These are phyloP conservation scores for Curvularia verruculosa DNA, from an alignment of 2,329 filamentous ascomycete genomes.

Conservation along the genomic window DNA sequence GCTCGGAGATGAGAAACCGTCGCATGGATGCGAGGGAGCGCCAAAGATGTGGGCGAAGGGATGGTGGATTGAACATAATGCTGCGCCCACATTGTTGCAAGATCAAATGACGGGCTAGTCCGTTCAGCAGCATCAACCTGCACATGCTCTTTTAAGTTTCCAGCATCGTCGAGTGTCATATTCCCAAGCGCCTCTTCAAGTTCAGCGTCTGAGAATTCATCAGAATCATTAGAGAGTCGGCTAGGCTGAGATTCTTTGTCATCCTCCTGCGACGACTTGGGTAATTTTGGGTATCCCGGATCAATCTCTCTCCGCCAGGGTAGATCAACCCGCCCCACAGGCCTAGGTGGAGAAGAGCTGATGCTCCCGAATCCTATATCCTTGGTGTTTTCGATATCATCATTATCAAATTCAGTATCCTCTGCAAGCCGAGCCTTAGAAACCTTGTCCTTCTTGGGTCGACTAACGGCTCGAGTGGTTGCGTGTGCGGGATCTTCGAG, in stretches of 20 bases:
- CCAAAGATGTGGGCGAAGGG: conserved; percentile 25
- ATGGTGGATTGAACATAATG: conserved; percentile 38
- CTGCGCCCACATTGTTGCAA: conserved; percentile 41
- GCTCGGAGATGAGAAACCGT: conserved; percentile 41
- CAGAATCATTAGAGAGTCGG: neutral
- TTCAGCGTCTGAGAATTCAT: conserved; percentile 34
- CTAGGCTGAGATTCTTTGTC: neutral
- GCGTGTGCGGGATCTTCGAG: conserved; percentile 22
- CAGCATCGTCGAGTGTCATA: conserved; percentile 22
- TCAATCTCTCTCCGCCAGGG: conserved; percentile 21
- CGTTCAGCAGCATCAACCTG: neutral
- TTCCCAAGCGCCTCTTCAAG: conserved; percentile 31
- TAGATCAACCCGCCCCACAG: conserved; percentile 32
- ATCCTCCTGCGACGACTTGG: conserved; percentile 1
- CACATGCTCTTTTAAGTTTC: conserved; percentile 14
- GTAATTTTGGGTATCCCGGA: conserved; percentile 24
- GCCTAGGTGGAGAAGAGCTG: conserved; percentile 2
- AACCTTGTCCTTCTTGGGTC: conserved; percentile 7
- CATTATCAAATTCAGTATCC: neutral
- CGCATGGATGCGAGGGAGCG: conserved; percentile 36
- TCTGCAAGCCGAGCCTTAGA: neutral
- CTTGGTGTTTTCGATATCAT: neutral
- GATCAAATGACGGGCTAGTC: conserved; percentile 13
- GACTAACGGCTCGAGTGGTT: conserved; percentile 9
- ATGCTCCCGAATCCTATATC: neutral